These are phyloP conservation scores for Pleurotus eryngii DNA, from an alignment of 768 basidiomycete species.

Conservation along the genomic window DNA sequence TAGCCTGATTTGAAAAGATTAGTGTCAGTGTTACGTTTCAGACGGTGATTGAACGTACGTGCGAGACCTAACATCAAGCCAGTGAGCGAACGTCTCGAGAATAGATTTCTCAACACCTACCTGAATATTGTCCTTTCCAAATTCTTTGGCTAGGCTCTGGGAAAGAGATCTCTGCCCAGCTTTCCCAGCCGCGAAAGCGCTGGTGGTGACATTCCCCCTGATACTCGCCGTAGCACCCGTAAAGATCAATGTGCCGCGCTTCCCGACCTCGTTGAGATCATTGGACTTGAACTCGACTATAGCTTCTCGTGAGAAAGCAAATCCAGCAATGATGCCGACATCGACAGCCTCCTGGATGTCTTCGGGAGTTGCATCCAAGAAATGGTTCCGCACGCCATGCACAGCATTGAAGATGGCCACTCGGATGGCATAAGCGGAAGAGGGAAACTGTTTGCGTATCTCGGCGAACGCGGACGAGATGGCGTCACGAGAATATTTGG, in stretches of 20 bases:
- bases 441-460: conserved; percentile 40
- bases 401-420: conserved; percentile 66
- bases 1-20: conserved; percentile 35
- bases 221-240: conserved; percentile 70
- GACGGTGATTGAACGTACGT: conserved; percentile 40
- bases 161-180: conserved; percentile 58
- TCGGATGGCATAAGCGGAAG: conserved; percentile 41
- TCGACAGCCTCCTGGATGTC: conserved; percentile 51
- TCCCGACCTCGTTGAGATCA: conserved; percentile 38
- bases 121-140: conserved; percentile 71
- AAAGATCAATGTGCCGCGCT: conserved; percentile 63
- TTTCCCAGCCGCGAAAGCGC: conserved; percentile 63
- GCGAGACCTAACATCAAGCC: conserved; percentile 44
- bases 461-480: conserved; percentile 47
- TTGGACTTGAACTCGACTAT: conserved; percentile 61
- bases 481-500: conserved; percentile 45
- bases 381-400: conserved; percentile 57
- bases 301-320: conserved; percentile 59
- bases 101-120: conserved; percentile 28
- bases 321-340: conserved; percentile 53
- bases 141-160: conserved; percentile 74
- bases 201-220: conserved; percentile 59
- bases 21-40: not conserved
- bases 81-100: not conserved
- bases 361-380: conserved; percentile 58